phyloP scores from a whole-genome alignment of 2,329 filamentous ascomycete genomes.

The Epichloe aotearoae region DNA sequence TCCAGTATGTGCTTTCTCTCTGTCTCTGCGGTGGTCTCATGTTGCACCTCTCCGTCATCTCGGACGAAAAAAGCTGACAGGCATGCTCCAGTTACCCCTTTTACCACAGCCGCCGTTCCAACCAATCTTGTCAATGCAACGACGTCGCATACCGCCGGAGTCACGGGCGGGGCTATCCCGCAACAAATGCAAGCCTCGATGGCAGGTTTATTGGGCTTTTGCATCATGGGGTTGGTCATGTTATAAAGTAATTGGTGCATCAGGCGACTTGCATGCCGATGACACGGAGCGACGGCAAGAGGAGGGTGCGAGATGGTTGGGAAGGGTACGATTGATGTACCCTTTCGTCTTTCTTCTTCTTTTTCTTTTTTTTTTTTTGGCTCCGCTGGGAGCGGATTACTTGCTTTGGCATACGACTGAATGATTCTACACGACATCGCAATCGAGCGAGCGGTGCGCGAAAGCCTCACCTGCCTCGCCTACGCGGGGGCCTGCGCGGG shows the following conservation, averaged over 20 bases:
- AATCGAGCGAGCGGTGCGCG: conserved; percentile 2
- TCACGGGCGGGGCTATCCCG: conserved; percentile 20
- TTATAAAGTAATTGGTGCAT: conserved; percentile 10
- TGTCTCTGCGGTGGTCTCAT: too few species aligned
- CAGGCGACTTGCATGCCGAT: background rate
- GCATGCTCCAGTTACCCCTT: conserved; percentile 3
- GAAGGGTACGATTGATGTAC: background rate
- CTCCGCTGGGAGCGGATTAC: background rate
- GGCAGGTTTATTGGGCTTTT: conserved; percentile 23
- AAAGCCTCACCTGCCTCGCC: background rate
- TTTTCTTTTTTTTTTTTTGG: background rate
- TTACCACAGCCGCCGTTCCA: conserved; percentile 2
- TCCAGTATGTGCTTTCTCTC: conserved; percentile 1
- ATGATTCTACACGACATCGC: conserved; percentile 5
- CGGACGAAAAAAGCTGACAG: conserved; percentile 2
- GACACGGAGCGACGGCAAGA: background rate
- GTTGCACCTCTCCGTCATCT: too few species aligned
- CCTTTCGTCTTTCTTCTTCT: background rate
- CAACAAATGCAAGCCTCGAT: conserved; percentile 21
- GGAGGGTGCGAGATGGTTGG: background rate
- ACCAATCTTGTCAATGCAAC: conserved; percentile 15
- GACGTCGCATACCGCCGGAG: conserved; percentile 13
- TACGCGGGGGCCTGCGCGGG: background rate
- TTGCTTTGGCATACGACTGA: conserved; percentile 4
- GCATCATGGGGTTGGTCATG: conserved; percentile 23